Evolutionary conservation across 2,329 filamentous ascomycete genomes (phyloP).

Genomic region (Nemania bipapillata): DNA sequence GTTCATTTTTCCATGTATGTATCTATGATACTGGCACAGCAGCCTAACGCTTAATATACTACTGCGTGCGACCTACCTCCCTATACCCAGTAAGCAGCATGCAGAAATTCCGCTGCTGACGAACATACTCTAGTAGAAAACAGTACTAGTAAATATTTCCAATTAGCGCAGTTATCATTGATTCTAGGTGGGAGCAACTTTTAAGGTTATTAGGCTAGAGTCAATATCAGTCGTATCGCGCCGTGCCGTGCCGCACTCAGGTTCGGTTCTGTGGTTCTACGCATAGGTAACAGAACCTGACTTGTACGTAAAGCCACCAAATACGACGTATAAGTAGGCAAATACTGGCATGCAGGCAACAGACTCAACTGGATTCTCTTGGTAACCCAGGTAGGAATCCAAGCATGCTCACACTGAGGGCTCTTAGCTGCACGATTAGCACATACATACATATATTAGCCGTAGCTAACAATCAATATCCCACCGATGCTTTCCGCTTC

Average conservation of each 20-base stretch:
- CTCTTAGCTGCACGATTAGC: background rate
- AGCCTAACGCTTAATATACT: background rate
- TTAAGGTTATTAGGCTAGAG: conserved; percentile 6
- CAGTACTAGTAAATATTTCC: background rate
- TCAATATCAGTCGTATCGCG: background rate
- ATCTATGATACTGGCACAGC: conserved; percentile 11
- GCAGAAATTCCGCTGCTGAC: conserved; percentile 9
- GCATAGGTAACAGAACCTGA: background rate
- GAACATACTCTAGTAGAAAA: too few relatives aligned
- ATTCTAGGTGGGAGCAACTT: background rate
- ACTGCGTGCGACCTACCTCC: conserved; percentile 16
- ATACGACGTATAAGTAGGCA: background rate
- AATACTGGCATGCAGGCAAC: background rate
- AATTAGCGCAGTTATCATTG: conserved; percentile 8
- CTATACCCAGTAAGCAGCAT: conserved; percentile 13
- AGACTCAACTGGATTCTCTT: background rate
- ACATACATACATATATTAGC: background rate
- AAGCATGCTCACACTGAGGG: background rate
- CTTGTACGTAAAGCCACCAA: background rate
- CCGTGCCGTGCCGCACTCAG: conserved; percentile 6
- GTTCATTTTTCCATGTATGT: conserved; percentile 15
- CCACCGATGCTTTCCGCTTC: background rate
- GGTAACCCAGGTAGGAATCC: too few relatives aligned
- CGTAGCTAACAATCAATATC: background rate
- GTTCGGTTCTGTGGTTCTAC: too few relatives aligned